Base-by-base conservation (phyloP, 805 yeast species). In the Naumovozyma castellii region DNA sequence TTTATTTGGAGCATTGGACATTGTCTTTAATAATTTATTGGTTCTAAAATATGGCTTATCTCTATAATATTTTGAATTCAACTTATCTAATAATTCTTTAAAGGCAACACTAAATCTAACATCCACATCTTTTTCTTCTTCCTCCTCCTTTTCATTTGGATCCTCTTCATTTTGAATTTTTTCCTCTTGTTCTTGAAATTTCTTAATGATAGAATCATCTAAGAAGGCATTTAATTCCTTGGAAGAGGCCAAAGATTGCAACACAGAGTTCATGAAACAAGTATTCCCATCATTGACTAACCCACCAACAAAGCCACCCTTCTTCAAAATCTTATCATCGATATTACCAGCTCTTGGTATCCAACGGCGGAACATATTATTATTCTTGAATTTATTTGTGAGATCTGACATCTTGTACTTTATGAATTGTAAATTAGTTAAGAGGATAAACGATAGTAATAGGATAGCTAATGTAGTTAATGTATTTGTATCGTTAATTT, bases 211-310 rank as follows among this genome's bases (percentile, higher is more conserved):
- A 37, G 64, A 69, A 6, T 66, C 61, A 32, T 75, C 73, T 35
- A 84, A 66, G 50, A 80, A 84, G 16, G 67, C 65, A 15, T 68
- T 49, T 29, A 86, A 64, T 28, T 78, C 73, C 18, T 71, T 68
- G 0, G 92, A 80, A 0, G 90, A 80, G 0, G 95, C 87, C 41
- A 87, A 62, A 14, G 84, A 73, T 59, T 88, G 97, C 19, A 88
- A 60, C 1, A 88, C 96, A 18, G 87, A 77, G 62, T 88, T 88
- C 94, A 87, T 86, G 53, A 88, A 88, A 60, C 97, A 88, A 0
- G 96, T 86, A 56, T 88, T 88, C 12, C 97, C 96, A 47, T 85
- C 95, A 57, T 88, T 88, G 43, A 75, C 72, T 29, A 88, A 69
- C 1, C 97, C 97, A 18, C 95, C 96, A 27, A 85, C 73, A 39